phyloP scores from a whole-genome alignment of 305 asterid species.

The Fraxinus platypoda region DNA sequence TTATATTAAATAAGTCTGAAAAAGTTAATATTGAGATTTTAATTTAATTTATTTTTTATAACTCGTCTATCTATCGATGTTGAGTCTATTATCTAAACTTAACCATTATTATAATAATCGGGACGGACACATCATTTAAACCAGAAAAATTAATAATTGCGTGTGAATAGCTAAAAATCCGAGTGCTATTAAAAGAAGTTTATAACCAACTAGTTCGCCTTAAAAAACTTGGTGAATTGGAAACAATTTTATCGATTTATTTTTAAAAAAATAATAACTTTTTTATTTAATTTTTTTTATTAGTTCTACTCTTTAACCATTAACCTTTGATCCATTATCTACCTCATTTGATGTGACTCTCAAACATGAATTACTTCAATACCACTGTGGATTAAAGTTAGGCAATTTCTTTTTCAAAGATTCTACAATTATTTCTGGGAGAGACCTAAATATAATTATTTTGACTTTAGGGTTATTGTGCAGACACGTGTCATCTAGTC shows the following conservation, averaged over 20 bases:
- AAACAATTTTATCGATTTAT: background rate
- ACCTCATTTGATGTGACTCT: background rate
- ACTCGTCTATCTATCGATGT: too few species aligned
- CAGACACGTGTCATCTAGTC: slow-evolving; percentile 24
- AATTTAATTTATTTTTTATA: too few species aligned
- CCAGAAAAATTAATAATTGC: background rate
- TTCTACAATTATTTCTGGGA: background rate
- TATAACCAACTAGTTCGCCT: background rate
- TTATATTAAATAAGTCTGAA: too few species aligned
- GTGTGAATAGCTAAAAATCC: background rate
- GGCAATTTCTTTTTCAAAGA: background rate
- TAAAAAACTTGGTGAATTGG: background rate
- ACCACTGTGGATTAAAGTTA: background rate
- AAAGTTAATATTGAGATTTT: too few species aligned
- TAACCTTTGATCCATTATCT: too few species aligned
- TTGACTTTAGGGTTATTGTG: background rate
- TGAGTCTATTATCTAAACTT: too few species aligned
- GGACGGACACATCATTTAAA: too few species aligned
- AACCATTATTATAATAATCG: too few species aligned
- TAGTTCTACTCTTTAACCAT: too few species aligned
- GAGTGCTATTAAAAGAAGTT: background rate
- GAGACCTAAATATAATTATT: background rate
- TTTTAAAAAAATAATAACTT: too few species aligned
- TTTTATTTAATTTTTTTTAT: too few species aligned
- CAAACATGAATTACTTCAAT: background rate